Percentiles rank a stretch among this genome's conserved stretches.
Evolutionary conservation across 768 basidiomycete genomes (phyloP).

Genomic region (Artomyces pyxidatus): DNA sequence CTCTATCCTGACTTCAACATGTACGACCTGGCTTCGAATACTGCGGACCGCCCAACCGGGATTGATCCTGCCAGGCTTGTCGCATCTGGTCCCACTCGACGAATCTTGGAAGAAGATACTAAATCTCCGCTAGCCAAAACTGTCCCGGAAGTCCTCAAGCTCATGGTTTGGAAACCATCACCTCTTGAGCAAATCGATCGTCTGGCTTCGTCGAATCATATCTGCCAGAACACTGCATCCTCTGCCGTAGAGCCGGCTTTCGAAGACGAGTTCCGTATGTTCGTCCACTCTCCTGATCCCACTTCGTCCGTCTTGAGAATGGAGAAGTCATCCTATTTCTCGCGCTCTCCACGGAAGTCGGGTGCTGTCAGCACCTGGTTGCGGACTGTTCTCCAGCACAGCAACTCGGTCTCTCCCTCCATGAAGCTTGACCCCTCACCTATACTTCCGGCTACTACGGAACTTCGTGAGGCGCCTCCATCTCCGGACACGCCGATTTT

Average conservation of each 20-base stretch:
- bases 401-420: no score
- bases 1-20: conserved; percentile 28
- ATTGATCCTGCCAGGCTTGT: conserved; percentile 36
- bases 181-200: no score
- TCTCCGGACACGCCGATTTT: conserved; percentile 37
- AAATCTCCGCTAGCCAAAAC: no score
- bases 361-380: neutral
- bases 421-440: neutral
- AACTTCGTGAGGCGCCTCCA: neutral
- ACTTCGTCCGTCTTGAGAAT: no score
- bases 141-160: neutral
- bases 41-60: conserved; percentile 17
- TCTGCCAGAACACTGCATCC: neutral
- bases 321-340: no score
- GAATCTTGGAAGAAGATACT: neutral
- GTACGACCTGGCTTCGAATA: conserved; percentile 20
- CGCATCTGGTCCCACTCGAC: neutral
- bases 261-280: neutral
- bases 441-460: neutral
- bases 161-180: no score
- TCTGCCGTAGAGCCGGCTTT: neutral
- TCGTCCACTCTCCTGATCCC: neutral
- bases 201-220: neutral
- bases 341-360: neutral
- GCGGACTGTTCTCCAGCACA: no score